Evolutionary conservation across 1,284 basidiomycete genomes (phyloP).

Genomic region (Meira miltonrushii): DNA sequence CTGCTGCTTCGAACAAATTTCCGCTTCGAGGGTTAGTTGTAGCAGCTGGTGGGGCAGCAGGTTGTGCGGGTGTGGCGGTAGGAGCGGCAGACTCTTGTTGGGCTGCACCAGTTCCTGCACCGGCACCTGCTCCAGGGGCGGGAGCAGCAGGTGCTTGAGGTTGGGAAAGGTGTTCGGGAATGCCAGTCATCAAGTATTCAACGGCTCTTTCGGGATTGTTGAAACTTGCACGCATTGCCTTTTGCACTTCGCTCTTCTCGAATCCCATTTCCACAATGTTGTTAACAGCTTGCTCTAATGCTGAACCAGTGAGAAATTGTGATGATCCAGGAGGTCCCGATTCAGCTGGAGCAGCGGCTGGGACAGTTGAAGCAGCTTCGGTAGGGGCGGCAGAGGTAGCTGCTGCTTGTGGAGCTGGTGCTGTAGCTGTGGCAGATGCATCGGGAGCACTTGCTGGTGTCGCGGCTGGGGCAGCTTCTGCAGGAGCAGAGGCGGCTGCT

Average conservation of each 20-base stretch:
- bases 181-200: slow-evolving; percentile 80
- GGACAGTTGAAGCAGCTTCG: slow-evolving; percentile 7
- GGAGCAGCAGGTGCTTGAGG: slow-evolving; percentile 57
- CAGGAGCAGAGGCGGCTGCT: slow-evolving; percentile 42
- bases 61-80: slow-evolving; percentile 44
- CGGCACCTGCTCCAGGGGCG: slow-evolving; percentile 59
- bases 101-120: slow-evolving; percentile 56
- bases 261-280: slow-evolving; percentile 83
- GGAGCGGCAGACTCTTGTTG: slow-evolving; percentile 28
- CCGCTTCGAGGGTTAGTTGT: slow-evolving; percentile 31
- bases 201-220: slow-evolving; percentile 98
- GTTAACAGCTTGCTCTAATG: slow-evolving; percentile 43
- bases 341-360: slow-evolving; percentile 17
- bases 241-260: slow-evolving; percentile 71
- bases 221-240: slow-evolving; percentile 85
- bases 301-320: slow-evolving; percentile 28
- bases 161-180: slow-evolving; percentile 16
- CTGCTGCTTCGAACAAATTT: slow-evolving; percentile 54
- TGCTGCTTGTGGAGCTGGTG: slow-evolving; percentile 11
- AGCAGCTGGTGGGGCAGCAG: slow-evolving; percentile 15
- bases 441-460: slow-evolving; percentile 32
- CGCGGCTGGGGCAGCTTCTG: slow-evolving; percentile 42
- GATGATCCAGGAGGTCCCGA: slow-evolving; percentile 8
- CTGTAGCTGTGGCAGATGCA: slow-evolving; percentile 54
- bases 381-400: background rate